Percentiles rank a stretch among this genome's conserved stretches.
Evolutionary conservation across 495 filamentous ascomycete genomes (phyloP).

Genomic region (Platismatia glauca): DNA sequence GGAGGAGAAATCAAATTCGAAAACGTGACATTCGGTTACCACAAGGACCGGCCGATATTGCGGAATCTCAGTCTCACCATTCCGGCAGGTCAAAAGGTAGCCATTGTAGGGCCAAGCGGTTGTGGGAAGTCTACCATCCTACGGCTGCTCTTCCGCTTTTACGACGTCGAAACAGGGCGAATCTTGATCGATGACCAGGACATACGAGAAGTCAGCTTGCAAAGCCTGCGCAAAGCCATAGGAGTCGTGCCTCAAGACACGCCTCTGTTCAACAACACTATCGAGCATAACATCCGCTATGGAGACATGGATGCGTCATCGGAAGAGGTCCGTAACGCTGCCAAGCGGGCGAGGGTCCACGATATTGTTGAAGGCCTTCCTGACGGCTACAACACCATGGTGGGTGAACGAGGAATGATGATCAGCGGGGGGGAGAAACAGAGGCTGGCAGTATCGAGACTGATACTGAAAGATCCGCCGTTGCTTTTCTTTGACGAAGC

Average conservation of each 20-base stretch:
- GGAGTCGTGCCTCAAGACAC: slow-evolving; percentile 98
- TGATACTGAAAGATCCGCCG: slow-evolving; percentile 87
- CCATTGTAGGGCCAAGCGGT: slow-evolving; percentile 88
- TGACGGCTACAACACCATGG: slow-evolving; percentile 82
- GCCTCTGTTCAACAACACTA: slow-evolving; percentile 90
- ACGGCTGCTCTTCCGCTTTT: slow-evolving; percentile 84
- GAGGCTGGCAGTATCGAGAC: slow-evolving; percentile 72
- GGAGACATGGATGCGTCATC: slow-evolving; percentile 72
- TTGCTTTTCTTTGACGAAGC: slow-evolving; percentile 97
- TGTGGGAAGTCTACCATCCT: slow-evolving; percentile 95
- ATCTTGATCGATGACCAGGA: slow-evolving; percentile 94
- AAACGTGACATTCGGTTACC: slow-evolving; percentile 91
- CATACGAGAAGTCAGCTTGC: slow-evolving; percentile 68
- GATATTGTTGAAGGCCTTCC: slow-evolving; percentile 70
- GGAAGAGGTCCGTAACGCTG: slow-evolving; percentile 65
- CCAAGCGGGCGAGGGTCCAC: slow-evolving; percentile 74
- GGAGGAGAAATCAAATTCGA: slow-evolving; percentile 90
- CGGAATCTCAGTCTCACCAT: slow-evolving; percentile 79
- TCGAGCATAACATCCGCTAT: slow-evolving; percentile 92
- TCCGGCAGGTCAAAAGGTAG: slow-evolving; percentile 90
- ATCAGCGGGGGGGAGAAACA: slow-evolving; percentile 97
- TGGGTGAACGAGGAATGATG: slow-evolving; percentile 97
- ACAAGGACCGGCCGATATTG: slow-evolving; percentile 77
- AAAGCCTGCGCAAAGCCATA: slow-evolving; percentile 76
- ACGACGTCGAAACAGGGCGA: slow-evolving; percentile 78